Evolutionary conservation across 345 rosid species (phyloP), one percentile per base, ranked within the genome.

Genomic region (Acer yangbiense): DNA sequence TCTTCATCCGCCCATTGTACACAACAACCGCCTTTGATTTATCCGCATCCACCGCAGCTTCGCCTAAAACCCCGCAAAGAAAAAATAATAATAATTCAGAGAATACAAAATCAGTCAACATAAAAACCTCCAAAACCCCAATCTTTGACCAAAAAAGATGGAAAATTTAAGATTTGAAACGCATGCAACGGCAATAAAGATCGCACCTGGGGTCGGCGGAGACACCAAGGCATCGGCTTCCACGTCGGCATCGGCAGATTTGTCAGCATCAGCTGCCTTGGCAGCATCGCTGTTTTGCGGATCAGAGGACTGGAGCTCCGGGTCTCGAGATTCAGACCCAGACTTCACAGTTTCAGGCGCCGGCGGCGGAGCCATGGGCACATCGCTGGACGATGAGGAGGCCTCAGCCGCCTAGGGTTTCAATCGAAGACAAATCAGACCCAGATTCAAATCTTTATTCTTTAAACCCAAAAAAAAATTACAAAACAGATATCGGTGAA

Each of bases 241-340:
- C 50, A 78, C 78, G 65, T 83, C 86, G 63, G 78, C 89, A 68
- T 84, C 97, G 9, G 83, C 83, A 75, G 88, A 81, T 80, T 82
- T 87, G 72, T 85, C 92, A 7, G 66, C 84, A 52, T 79, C 91
- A 41, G 85, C 81, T 0, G 68, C 48, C 82, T 88, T 88, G 27
- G 82, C 87, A 8, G 79, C 83, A 73, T 85, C 90, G 14, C 80
- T 10, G 72, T 70, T 81, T 32, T 81, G 85, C 83, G 82, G 97
- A 94, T 90, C 97, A 83, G 93, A 86, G 21, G 94, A 88, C 75
- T 82, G 87, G 54, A 85, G 86, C 76, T 90, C 97, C 43, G 86
- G 79, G 25, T 85, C 90, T n/a, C 83, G 84, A 74, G 91, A 85
- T 72, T 85, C 88, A 72, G 85, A 80, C 77, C 84, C 89, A 32